Percentiles rank a stretch among this genome's conserved stretches.
Conservation (phyloP, 768 basidiomycete species). For the Auriscalpium microsporum region DNA sequence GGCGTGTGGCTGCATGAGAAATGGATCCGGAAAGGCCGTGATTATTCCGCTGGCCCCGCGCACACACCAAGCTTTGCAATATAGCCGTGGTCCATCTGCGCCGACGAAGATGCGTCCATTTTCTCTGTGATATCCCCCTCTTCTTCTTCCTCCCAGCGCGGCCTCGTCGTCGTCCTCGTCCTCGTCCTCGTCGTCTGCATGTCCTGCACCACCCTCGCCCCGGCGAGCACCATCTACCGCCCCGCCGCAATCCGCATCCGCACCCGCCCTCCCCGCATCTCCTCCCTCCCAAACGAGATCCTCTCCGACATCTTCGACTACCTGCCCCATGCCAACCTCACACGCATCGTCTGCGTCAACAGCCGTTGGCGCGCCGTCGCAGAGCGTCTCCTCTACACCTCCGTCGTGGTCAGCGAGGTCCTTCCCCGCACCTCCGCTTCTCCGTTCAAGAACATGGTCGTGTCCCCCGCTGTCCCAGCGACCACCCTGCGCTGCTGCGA, state of each 20-base stretch:
- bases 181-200: background rate
- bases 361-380: conserved; percentile 37
- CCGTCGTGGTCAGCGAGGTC: conserved; percentile 39
- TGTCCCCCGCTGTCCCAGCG: conserved; percentile 14
- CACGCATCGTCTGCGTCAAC: conserved; percentile 37
- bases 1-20: too few relatives aligned
- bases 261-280: background rate
- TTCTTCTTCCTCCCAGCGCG: background rate
- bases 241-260: background rate
- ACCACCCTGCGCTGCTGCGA: conserved; percentile 44
- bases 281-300: conserved; percentile 49
- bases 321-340: conserved; percentile 26
- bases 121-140: background rate
- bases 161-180: background rate
- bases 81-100: conserved; percentile 4
- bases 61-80: conserved; percentile 1
- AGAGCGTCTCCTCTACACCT: conserved; percentile 51
- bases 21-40: conserved; percentile 4
- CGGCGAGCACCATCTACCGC: background rate
- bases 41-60: conserved; percentile 7
- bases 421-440: conserved; percentile 33
- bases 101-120: background rate
- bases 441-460: conserved; percentile 17
- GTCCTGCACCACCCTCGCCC: background rate
- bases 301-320: conserved; percentile 38